Evolutionary conservation across 768 basidiomycete species (phyloP).

Genomic region (Lactifluus pinguis): DNA sequence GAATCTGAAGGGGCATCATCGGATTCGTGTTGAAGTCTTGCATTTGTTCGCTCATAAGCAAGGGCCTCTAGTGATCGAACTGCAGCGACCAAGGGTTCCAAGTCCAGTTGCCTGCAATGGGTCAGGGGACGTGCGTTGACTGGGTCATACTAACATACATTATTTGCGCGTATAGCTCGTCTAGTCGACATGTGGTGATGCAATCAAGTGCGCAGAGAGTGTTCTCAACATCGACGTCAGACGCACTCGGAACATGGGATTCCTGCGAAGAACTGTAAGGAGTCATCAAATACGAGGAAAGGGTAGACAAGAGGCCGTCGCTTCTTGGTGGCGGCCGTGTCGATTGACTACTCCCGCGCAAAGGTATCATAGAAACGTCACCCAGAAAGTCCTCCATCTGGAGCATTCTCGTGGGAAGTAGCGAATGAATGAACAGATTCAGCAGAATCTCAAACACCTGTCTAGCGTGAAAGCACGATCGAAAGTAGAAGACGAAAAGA

Average conservation of each 20-base stretch:
- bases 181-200: slow-evolving; percentile 84
- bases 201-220: slow-evolving; percentile 95
- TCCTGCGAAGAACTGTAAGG: slow-evolving; percentile 77
- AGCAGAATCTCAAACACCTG: slow-evolving; percentile 99
- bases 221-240: slow-evolving; percentile 84
- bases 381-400: slow-evolving; percentile 99
- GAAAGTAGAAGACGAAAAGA: neutral
- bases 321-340: slow-evolving; percentile 50
- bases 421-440: slow-evolving; percentile 88
- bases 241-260: slow-evolving; percentile 76
- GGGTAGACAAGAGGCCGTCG: slow-evolving; percentile 87
- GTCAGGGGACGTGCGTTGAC: neutral
- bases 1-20: slow-evolving; percentile 42
- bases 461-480: neutral
- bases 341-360: slow-evolving; percentile 51
- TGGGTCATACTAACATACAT: slow-evolving; percentile 41
- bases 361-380: slow-evolving; percentile 87
- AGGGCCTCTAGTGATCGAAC: slow-evolving; percentile 82
- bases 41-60: slow-evolving; percentile 84
- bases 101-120: slow-evolving; percentile 55
- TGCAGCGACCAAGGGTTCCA: slow-evolving; percentile 74
- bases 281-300: slow-evolving; percentile 95
- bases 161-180: slow-evolving; percentile 90
- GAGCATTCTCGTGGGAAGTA: slow-evolving; percentile 82
- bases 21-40: slow-evolving; percentile 58